A percentile compares a stretch with the other conserved stretches of the same genome.
Evolutionary conservation across 371 early-diverging fungal genomes (phyloP).

Genomic region (Blyttiomyces sp.): DNA sequence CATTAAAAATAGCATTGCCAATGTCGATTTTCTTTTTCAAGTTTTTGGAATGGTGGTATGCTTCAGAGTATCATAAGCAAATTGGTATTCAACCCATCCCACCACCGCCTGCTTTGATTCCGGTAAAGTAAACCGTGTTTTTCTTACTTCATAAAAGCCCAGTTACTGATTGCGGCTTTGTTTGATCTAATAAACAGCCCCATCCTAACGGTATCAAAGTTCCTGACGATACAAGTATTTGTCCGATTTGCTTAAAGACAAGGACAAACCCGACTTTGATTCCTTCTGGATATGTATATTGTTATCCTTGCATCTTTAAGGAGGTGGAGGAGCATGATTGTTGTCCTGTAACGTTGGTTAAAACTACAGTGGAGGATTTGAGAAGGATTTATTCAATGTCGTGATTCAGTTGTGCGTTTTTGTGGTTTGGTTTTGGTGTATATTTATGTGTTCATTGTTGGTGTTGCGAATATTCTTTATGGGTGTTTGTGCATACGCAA

Average conservation of each 20-base stretch:
- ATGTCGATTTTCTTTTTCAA: constrained; percentile 88
- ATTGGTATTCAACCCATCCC: constrained; percentile 43
- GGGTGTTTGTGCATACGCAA: too few species aligned
- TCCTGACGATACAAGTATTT: constrained; percentile 66
- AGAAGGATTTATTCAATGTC: constrained; percentile 33
- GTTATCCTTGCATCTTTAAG: constrained; percentile 40
- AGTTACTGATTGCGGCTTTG: neutral
- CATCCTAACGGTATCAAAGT: constrained; percentile 73
- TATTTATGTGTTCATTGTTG: too few species aligned
- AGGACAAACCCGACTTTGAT: constrained; percentile 77
- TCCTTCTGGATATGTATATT: constrained; percentile 42
- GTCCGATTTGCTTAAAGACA: constrained; percentile 69
- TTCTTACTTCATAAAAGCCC: neutral
- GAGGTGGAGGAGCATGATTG: constrained; percentile 25
- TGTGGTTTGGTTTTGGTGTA: too few species aligned
- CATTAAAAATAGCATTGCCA: constrained; percentile 71
- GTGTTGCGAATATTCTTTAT: too few species aligned
- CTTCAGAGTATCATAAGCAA: constrained; percentile 53
- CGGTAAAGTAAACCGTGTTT: constrained; percentile 41
- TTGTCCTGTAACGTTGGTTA: constrained; percentile 32
- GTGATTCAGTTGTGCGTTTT: neutral
- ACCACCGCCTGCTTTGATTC: constrained; percentile 64
- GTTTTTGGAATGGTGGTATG: constrained; percentile 94
- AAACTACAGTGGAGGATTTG: constrained; percentile 15
- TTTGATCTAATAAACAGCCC: constrained; percentile 51